Conservation (phyloP, 1,284 basidiomycete genomes). For the Boletus subluridellus region DNA sequence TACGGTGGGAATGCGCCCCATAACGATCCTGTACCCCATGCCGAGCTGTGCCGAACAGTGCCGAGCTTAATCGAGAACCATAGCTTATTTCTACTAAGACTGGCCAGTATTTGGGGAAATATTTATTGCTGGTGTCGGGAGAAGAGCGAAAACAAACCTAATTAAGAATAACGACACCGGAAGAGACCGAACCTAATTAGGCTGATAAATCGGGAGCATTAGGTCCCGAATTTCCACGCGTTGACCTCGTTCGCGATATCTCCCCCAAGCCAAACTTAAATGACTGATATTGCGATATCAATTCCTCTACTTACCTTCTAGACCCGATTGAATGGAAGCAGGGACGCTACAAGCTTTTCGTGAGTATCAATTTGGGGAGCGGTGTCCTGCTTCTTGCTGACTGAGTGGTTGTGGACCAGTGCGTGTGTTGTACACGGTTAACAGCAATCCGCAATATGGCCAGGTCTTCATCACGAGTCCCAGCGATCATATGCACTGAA, state of each 20-base stretch:
- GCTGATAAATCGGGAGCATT: too few relatives aligned
- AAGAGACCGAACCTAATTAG: too few relatives aligned
- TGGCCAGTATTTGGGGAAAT: too few relatives aligned
- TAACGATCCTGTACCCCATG: too few relatives aligned
- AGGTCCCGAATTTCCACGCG: neutral
- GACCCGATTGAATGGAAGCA: slow-evolving; percentile 14
- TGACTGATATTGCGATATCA: neutral
- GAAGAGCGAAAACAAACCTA: too few relatives aligned
- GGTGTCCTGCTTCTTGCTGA: neutral
- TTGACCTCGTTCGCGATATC: neutral
- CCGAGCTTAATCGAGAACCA: too few relatives aligned
- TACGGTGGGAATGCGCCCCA: too few relatives aligned
- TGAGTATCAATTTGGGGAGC: slow-evolving; percentile 7
- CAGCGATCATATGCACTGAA: slow-evolving; percentile 36
- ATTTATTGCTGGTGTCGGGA: too few relatives aligned
- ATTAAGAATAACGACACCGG: too few relatives aligned
- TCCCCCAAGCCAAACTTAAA: neutral
- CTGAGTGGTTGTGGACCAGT: slow-evolving; percentile 27
- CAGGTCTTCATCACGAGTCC: slow-evolving; percentile 42
- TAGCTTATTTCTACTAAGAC: too few relatives aligned
- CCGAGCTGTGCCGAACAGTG: too few relatives aligned
- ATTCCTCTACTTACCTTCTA: neutral
- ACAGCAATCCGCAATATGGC: slow-evolving; percentile 61
- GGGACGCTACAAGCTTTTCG: slow-evolving; percentile 12
- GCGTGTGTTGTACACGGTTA: slow-evolving; percentile 61